Evolutionary conservation across 2,329 filamentous ascomycete genomes (phyloP), one percentile per base, ranked within the genome.

Genomic region (Cadophora gregata): DNA sequence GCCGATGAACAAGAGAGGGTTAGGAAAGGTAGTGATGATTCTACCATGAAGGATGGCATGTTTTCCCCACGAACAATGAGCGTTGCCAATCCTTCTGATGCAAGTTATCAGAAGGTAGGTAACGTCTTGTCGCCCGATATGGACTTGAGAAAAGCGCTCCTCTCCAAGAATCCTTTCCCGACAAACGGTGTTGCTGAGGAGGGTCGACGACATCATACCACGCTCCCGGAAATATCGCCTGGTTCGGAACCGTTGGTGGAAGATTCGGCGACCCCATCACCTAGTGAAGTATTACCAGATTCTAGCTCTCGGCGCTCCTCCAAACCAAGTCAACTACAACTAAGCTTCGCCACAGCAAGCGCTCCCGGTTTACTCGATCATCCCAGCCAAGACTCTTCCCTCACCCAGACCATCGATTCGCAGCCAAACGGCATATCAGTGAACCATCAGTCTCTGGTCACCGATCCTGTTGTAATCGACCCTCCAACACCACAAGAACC

Each of bases 1-100:
- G 82, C 85, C 45, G 82, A 88, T 59, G 90, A 91, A 71, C 87
- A 88, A 75, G 72, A 67, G 50, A 74, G 63, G 61, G 31, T 47
- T 9, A 72, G 69, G 42, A 66, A 71, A 47, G 81, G 83, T 45
- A 84, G 79, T 55, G 80, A 81, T 72, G 81, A 79, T 16, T 70
- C 69, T 16, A 33, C 61, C 19, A 68, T 71, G 53, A 71, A 67
- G 62, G 75, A 76, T 59, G 74, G 75, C 69, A 72, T 70, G 70
- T 75, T 73, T 53, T 76, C 75, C 59, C 75, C 75, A 27, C 72
- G 74, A 48, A 67, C 70, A 24, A 73, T 77, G 74, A 77, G 75
- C 66, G 31, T 75, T 48, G 74, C 73, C 36, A 68, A 67, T 25
- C 65, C 74, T 67, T 71, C 71, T 67, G 73, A 71, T 69, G 65